A percentile compares a stretch with the other conserved stretches of the same genome.
Conservation (phyloP, 305 asterid genomes). For the Stenogyne calaminthoides region DNA sequence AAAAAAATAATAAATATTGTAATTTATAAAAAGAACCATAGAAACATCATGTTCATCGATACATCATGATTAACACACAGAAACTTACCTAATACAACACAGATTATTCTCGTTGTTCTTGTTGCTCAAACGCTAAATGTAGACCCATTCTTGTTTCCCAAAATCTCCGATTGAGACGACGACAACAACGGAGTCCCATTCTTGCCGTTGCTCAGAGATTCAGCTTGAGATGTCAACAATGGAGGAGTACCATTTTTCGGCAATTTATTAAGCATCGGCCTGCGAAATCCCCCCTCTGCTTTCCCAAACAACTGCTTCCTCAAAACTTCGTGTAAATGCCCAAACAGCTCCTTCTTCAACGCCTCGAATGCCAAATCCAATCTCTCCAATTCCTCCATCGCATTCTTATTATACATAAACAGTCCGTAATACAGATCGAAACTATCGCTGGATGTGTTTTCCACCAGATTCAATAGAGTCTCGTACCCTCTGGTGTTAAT, state of each 20-base stretch:
- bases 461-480: constrained; percentile 71
- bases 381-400: constrained; percentile 81
- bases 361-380: constrained; percentile 80
- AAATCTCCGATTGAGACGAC: not conserved
- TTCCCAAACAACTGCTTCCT: constrained; percentile 86
- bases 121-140: not conserved
- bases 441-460: constrained; percentile 75
- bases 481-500: constrained; percentile 87
- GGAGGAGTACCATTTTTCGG: constrained; percentile 64
- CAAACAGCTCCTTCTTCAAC: no score
- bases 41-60: no score
- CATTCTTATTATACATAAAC: constrained; percentile 79
- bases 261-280: constrained; percentile 57
- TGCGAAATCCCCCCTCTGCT: constrained; percentile 46
- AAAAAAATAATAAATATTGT: no score
- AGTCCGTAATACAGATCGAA: constrained; percentile 80
- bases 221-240: constrained; percentile 54
- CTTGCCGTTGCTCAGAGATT: not conserved
- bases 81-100: constrained; percentile 39
- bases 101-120: constrained; percentile 29
- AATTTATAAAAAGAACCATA: no score
- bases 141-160: not conserved
- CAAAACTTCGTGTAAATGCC: constrained; percentile 69
- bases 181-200: not conserved
- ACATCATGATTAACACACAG: constrained; percentile 11